These are phyloP conservation scores for Aspergillus quadrilineatus DNA, from an alignment of 2,329 filamentous ascomycete species.

Conservation along the genomic window DNA sequence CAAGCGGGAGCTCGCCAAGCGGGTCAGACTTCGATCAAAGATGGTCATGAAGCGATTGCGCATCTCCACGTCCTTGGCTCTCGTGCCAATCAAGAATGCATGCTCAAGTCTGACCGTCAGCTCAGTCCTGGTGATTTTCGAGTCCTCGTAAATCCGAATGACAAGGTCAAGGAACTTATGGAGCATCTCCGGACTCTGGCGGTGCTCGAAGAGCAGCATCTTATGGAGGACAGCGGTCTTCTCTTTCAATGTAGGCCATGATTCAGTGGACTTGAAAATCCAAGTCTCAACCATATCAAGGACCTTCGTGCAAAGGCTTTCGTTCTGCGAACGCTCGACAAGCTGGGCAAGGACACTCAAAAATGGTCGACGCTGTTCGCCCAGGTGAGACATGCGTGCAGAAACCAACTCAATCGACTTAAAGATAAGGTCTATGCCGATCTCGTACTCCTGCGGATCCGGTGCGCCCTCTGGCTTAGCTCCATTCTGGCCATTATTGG, in stretches of 20 bases:
- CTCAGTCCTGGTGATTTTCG: conserved; percentile 91
- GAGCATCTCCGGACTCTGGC: conserved; percentile 77
- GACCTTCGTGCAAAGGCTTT: conserved; percentile 85
- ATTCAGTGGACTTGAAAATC: conserved; percentile 94
- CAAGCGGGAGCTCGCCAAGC: conserved; percentile 82
- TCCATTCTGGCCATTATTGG: conserved; percentile 44
- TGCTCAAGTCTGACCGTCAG: conserved; percentile 97
- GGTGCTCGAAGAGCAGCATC: conserved; percentile 92
- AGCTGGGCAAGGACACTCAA: conserved; percentile 91
- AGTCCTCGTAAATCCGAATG: conserved; percentile 96
- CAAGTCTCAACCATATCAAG: conserved; percentile 90
- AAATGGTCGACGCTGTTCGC: conserved; percentile 88
- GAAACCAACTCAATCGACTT: conserved; percentile 94
- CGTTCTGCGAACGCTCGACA: conserved; percentile 90
- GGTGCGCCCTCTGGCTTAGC: conserved; percentile 48
- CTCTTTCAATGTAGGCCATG: conserved; percentile 95
- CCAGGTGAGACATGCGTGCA: conserved; percentile 85
- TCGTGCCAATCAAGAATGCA: conserved; percentile 91
- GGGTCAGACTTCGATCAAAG: conserved; percentile 92
- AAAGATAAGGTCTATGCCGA: conserved; percentile 88
- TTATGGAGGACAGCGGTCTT: conserved; percentile 99
- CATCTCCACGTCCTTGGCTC: conserved; percentile 93
- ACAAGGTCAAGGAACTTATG: conserved; percentile 94
- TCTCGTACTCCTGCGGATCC: conserved; percentile 74
- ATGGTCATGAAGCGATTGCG: conserved; percentile 95